Conservation (phyloP, 2,329 filamentous ascomycete species). For the Orbilia quercus region DNA sequence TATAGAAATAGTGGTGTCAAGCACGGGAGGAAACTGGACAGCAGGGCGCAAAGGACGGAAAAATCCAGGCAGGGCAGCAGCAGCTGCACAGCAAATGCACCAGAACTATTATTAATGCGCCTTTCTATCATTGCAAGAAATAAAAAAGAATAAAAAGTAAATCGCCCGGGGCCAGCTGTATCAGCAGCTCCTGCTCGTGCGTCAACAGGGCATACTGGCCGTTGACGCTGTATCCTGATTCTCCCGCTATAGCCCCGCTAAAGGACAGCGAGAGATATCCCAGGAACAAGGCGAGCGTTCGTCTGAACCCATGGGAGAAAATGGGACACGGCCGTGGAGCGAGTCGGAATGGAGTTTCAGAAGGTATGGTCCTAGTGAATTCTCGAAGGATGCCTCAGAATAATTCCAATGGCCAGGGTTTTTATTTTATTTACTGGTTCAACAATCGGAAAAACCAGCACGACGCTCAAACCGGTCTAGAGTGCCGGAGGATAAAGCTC, state of each 20-base stretch:
- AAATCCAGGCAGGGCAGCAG: conserved; percentile 53
- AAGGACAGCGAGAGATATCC: conserved; percentile 19
- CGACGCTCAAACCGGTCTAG: conserved; percentile 50
- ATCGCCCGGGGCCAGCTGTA: conserved; percentile 24
- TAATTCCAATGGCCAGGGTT: conserved; percentile 54
- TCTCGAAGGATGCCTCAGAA: conserved; percentile 53
- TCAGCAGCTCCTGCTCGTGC: conserved; percentile 49
- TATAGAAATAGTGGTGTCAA: conserved; percentile 49
- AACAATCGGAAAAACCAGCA: conserved; percentile 56
- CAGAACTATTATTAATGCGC: too few species aligned
- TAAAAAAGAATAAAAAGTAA: conserved; percentile 1
- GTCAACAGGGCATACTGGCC: conserved; percentile 50
- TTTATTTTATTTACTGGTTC: conserved; percentile 54
- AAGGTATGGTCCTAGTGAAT: conserved; percentile 43
- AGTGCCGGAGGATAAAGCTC: conserved; percentile 51
- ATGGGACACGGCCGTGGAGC: conserved; percentile 35
- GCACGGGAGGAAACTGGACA: conserved; percentile 16
- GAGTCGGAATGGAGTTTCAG: conserved; percentile 53
- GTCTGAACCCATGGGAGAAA: conserved; percentile 48
- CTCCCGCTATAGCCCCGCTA: conserved; percentile 44
- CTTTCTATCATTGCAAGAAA: too few species aligned
- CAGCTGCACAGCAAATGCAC: conserved; percentile 38
- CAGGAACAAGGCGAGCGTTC: conserved; percentile 20
- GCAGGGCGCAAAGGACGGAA: conserved; percentile 46
- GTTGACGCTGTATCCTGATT: conserved; percentile 21